Evolutionary conservation across 2,329 filamentous ascomycete genomes (phyloP), one percentile per base, ranked within the genome.

Genomic region (Hypoxylon sp.): DNA sequence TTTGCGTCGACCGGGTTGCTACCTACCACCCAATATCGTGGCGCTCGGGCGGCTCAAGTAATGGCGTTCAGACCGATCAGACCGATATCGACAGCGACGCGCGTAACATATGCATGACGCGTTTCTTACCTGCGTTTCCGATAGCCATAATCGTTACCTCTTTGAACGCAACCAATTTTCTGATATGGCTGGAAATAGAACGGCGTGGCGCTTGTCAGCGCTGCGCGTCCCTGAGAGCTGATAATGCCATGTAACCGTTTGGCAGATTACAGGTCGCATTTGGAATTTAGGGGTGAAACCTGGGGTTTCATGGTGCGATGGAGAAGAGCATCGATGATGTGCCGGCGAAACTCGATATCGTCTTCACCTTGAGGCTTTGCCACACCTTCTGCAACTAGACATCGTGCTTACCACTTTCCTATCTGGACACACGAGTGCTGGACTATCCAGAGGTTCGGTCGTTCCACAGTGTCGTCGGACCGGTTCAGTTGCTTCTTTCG

Each of bases 171-270:
- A n/a, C n/a, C n/a, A n/a, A n/a, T n/a, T 16, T 34, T 21, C n/a
- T 30, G 11, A 32, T n/a, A 26, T 16, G 12, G 19, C 13, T 21
- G 36, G 20, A 15, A 8, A 29, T 29, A 29, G 32, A 23, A 30
- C 30, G 9, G 30, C 7, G 20, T 21, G n/a, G n/a, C n/a, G n/a
- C n/a, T n/a, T 7, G 7, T 20, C 11, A 17, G 13, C 6, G 15
- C 21, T 16, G 32, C 25, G n/a, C 12, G 3, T 13, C 17, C 8
- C 9, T 15, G 15, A 35, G 29, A 11, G 23, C 17, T 26, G 35
- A 30, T 49, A 43, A 41, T 16, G 20, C 19, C 40, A 57, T 53
- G 48, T 49, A 52, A 56, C 49, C 35, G 34, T 8, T 43, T 21
- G 26, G 20, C 36, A 34, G 15, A 27, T 12, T 26, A 16, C 31